phyloP scores from a whole-genome alignment of 2,329 filamentous ascomycete species.

The Myriangium duriaei region DNA sequence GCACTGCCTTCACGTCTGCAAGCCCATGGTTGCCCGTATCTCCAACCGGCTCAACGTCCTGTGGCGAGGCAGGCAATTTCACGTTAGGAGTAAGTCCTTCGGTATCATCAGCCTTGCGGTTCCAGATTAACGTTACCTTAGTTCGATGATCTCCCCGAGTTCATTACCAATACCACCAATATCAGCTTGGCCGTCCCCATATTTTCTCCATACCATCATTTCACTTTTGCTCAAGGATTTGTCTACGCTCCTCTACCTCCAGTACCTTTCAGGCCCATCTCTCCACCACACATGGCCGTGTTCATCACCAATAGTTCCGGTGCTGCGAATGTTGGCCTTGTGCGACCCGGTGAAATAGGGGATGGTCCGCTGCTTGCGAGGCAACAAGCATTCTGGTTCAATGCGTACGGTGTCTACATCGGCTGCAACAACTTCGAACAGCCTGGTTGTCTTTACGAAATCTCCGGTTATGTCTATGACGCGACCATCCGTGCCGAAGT shows the following conservation, averaged over 20 bases:
- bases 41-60: conserved; percentile 15
- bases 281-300: conserved; percentile 35
- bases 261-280: conserved; percentile 33
- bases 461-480: conserved; percentile 35
- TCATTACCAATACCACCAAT: conserved; percentile 20
- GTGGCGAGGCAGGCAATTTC: conserved; percentile 35
- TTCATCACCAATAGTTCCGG: conserved; percentile 29
- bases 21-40: too few species aligned
- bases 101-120: conserved; percentile 18
- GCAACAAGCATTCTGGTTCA: conserved; percentile 39
- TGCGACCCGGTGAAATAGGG: conserved; percentile 35
- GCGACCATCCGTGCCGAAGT: conserved; percentile 22
- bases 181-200: conserved; percentile 28
- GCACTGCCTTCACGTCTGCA: too few species aligned
- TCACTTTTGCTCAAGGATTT: conserved; percentile 40
- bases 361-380: conserved; percentile 31
- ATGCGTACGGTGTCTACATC: conserved; percentile 34
- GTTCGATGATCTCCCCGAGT: conserved; percentile 26
- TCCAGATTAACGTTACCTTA: conserved; percentile 15
- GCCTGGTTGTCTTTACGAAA: conserved; percentile 30
- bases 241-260: conserved; percentile 34
- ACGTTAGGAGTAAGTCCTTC: conserved; percentile 17
- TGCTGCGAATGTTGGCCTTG: conserved; percentile 20
- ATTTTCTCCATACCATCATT: conserved; percentile 38
- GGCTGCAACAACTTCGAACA: conserved; percentile 34